A percentile compares a stretch with the other conserved stretches of the same genome.
phyloP scores from a whole-genome alignment of 257 asterid genomes.

The Solanum lignicaule region DNA sequence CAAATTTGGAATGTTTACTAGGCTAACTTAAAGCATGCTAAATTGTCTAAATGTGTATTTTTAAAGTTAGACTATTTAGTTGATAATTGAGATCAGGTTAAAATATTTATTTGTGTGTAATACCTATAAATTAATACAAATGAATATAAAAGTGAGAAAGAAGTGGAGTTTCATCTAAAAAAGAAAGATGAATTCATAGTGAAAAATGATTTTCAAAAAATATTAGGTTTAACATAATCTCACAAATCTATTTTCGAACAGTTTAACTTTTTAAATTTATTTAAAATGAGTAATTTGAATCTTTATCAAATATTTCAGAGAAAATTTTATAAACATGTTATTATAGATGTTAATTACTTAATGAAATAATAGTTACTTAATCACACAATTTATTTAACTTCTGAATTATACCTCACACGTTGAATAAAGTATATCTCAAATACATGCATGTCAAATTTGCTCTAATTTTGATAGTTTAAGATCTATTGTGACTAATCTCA shows the following conservation, averaged over 20 bases:
- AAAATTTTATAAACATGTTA: background rate
- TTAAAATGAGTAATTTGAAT: background rate
- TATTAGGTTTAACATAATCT: background rate
- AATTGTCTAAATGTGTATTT: background rate
- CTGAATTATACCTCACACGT: fast-evolving
- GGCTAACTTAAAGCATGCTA: background rate
- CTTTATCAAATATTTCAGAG: background rate
- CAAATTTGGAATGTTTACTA: background rate
- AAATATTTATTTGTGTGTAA: background rate
- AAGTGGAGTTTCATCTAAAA: background rate
- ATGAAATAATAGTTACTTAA: background rate
- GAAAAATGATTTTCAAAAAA: background rate
- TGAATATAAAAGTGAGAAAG: background rate
- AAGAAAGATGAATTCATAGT: background rate
- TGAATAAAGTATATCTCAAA: background rate
- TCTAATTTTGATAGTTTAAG: background rate
- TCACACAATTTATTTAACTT: background rate
- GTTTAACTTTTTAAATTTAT: background rate
- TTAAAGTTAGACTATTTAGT: background rate
- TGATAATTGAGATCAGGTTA: background rate
- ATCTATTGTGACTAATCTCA: background rate
- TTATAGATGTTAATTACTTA: background rate
- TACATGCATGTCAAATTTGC: background rate
- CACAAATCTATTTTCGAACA: background rate
- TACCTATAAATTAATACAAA: background rate